These are phyloP conservation scores for Elsinoe ampelina DNA, from an alignment of 2,329 filamentous ascomycete species.

Conservation along the genomic window DNA sequence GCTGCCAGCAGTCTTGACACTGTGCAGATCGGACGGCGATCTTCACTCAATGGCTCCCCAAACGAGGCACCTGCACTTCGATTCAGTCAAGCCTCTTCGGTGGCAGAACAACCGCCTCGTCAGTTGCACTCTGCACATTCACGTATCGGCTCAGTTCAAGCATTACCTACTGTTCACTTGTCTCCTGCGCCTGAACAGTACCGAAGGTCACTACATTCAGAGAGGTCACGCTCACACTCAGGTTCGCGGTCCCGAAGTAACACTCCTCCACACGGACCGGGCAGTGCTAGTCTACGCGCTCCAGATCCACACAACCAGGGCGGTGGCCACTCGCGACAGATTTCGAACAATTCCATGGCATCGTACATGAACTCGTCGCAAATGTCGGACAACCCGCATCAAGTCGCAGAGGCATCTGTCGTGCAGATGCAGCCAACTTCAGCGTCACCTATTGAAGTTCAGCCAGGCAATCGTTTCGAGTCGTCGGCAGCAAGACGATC, in stretches of 20 bases:
- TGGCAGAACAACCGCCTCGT: background rate
- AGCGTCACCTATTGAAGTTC: background rate
- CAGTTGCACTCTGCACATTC: background rate
- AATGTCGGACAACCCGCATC: slow-evolving; percentile 4
- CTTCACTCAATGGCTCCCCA: background rate
- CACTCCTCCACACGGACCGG: background rate
- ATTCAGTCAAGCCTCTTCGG: slow-evolving; percentile 1
- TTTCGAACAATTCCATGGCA: background rate
- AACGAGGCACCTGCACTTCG: background rate
- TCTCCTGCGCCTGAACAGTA: slow-evolving; percentile 5
- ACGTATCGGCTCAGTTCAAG: background rate
- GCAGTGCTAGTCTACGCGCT: background rate
- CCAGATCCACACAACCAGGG: background rate
- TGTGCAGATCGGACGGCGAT: background rate
- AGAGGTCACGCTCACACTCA: background rate
- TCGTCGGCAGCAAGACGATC: background rate
- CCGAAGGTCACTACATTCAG: slow-evolving; percentile 1
- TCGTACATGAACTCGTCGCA: slow-evolving; percentile 9
- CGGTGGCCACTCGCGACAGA: background rate
- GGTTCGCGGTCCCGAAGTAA: background rate
- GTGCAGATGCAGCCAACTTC: slow-evolving; percentile 1
- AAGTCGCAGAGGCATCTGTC: slow-evolving; percentile 2
- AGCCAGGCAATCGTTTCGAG: background rate
- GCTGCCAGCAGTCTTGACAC: background rate
- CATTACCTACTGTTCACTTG: background rate